Conservation (phyloP, 139 green algal genomes). For the Tetradesmus obliquus region DNA sequence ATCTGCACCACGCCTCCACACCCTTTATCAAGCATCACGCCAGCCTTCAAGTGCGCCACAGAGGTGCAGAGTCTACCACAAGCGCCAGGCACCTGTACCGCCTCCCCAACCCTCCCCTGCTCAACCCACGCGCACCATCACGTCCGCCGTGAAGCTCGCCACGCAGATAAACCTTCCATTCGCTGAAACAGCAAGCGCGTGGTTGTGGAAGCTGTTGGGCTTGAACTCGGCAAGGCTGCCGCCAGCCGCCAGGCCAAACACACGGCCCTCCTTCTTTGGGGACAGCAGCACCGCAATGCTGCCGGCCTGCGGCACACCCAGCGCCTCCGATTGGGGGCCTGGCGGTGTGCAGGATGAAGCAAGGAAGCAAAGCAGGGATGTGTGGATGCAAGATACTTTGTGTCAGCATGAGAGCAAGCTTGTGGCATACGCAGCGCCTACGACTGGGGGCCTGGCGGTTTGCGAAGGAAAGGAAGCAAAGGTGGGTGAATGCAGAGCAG, state of each 20-base stretch:
- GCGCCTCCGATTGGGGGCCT: conserved; percentile 13
- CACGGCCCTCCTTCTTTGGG: conserved; percentile 55
- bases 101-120: neutral
- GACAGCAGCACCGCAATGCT: conserved; percentile 50
- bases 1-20: no score
- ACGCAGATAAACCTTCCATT: conserved; percentile 67
- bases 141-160: conserved; percentile 58
- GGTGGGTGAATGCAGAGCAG: no score
- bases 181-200: conserved; percentile 61
- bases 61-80: no score
- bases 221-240: conserved; percentile 56
- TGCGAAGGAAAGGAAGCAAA: no score
- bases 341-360: conserved; percentile 29
- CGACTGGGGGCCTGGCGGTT: no score
- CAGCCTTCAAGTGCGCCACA: no score
- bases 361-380: no score
- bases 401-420: conserved; percentile 17
- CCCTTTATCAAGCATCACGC: no score
- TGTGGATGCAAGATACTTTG: no score
- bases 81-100: no score
- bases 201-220: conserved; percentile 65
- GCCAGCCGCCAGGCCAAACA: conserved; percentile 48
- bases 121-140: conserved; percentile 57
- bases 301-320: neutral
- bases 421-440: neutral